Evolutionary conservation across 2,329 filamentous ascomycete genomes (phyloP).

Genomic region (Emmonsia crescens): DNA sequence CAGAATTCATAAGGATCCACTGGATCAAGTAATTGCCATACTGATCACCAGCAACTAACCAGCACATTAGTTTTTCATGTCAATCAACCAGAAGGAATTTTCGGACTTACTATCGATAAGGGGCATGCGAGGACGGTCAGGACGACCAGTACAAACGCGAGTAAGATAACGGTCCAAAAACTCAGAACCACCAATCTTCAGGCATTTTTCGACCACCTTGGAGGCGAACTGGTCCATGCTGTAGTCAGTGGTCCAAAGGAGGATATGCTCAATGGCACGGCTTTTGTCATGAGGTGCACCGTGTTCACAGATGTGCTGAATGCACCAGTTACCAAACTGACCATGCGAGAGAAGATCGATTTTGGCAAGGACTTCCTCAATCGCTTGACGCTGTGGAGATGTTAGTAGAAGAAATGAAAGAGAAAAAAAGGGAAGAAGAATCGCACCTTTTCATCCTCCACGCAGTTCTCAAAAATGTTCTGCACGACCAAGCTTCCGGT

Average conservation of each 20-base stretch:
- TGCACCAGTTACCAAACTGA: conserved; percentile 99
- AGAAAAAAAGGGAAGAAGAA: conserved; percentile 13
- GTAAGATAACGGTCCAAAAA: conserved; percentile 89
- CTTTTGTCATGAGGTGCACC: conserved; percentile 82
- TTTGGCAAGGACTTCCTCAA: conserved; percentile 88
- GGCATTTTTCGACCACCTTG: conserved; percentile 97
- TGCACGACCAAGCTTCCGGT: conserved; percentile 96
- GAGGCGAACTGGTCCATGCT: conserved; percentile 99
- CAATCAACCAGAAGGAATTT: conserved; percentile 3
- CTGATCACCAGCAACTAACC: conserved; percentile 76
- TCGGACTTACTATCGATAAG: conserved; percentile 68
- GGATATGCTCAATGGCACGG: conserved; percentile 88
- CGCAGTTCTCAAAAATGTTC: conserved; percentile 98
- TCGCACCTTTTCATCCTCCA: conserved; percentile 91
- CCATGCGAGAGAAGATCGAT: conserved; percentile 95
- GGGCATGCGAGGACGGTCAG: conserved; percentile 87
- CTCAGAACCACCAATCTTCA: conserved; percentile 87
- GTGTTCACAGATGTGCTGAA: conserved; percentile 97
- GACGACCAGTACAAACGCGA: conserved; percentile 81
- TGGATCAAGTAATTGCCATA: conserved; percentile 98
- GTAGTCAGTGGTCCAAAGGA: conserved; percentile 87
- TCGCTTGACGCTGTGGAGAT: conserved; percentile 69
- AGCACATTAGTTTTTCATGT: neutral
- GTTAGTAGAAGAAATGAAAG: conserved; percentile 4
- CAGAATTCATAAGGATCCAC: conserved; percentile 85